Percentiles rank a stretch among this genome's conserved stretches.
Evolutionary conservation across 495 filamentous ascomycete genomes (phyloP).

Genomic region (Podospora didyma): DNA sequence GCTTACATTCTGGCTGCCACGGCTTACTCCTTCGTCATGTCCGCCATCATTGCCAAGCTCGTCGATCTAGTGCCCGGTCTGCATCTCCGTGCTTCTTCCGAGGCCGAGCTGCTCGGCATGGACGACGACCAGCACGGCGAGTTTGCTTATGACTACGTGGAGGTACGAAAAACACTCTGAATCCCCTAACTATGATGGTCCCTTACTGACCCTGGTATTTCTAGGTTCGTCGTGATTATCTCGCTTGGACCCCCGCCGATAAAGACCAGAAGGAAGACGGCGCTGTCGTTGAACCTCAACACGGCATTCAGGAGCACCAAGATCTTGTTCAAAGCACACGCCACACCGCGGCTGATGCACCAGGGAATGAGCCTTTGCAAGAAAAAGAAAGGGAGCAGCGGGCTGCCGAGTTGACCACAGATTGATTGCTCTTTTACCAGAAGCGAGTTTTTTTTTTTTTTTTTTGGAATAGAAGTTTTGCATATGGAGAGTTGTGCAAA

Average conservation of each 20-base stretch:
- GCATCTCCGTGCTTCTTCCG: constrained; percentile 84
- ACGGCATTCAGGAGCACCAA: constrained; percentile 75
- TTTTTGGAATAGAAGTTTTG: background rate
- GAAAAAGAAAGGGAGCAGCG: background rate
- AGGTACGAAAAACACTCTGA: constrained; percentile 36
- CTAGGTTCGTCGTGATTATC: constrained; percentile 84
- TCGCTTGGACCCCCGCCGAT: constrained; percentile 92
- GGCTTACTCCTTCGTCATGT: constrained; percentile 80
- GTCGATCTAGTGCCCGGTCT: constrained; percentile 89
- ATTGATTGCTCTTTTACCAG: background rate
- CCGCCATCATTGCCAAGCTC: constrained; percentile 71
- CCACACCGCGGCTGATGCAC: background rate
- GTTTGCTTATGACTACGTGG: constrained; percentile 99
- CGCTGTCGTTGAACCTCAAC: constrained; percentile 64
- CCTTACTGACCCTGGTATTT: background rate
- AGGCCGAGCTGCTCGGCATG: constrained; percentile 98
- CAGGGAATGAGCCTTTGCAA: background rate
- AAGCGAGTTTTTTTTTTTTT: background rate
- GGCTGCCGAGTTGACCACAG: background rate
- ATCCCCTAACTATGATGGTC: background rate
- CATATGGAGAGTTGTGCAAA: background rate
- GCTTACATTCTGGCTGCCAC: constrained; percentile 77
- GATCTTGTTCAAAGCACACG: constrained; percentile 20
- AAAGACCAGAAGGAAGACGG: constrained; percentile 62
- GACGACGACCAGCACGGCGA: constrained; percentile 98